Percentiles rank a stretch among this genome's conserved stretches.
Conservation (phyloP, 805 yeast species). For the Sungouiella blattae region DNA sequence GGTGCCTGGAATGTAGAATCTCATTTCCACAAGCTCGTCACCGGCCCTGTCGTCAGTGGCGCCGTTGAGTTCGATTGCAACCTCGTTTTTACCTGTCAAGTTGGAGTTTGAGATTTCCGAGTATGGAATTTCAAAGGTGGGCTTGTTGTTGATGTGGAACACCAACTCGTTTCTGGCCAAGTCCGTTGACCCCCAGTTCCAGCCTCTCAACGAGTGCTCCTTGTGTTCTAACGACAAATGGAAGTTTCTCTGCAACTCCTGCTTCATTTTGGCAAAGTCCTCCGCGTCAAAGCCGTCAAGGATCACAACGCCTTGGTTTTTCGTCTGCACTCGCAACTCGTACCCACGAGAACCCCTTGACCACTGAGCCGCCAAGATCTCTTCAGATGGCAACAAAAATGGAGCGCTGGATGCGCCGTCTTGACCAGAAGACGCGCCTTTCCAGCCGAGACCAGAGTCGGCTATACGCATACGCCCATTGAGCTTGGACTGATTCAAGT, state of each 20-base stretch:
- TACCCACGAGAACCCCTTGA: constrained; percentile 90
- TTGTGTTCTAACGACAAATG: constrained; percentile 67
- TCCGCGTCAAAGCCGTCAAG: constrained; percentile 90
- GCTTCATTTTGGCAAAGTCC: constrained; percentile 77
- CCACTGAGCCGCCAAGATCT: constrained; percentile 80
- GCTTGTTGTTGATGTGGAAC: constrained; percentile 81
- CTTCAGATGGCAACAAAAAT: constrained; percentile 84
- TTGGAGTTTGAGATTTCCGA: constrained; percentile 76
- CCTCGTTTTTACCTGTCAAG: constrained; percentile 88
- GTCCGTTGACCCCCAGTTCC: constrained; percentile 98
- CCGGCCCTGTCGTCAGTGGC: constrained; percentile 69
- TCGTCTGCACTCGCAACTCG: constrained; percentile 85
- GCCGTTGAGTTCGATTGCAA: constrained; percentile 78
- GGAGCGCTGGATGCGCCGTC: constrained; percentile 52
- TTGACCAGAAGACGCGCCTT: constrained; percentile 47
- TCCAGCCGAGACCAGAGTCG: constrained; percentile 98
- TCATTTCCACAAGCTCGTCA: constrained; percentile 92
- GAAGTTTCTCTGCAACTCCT: constrained; percentile 77
- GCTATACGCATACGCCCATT: constrained; percentile 93
- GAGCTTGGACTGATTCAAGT: constrained; percentile 77
- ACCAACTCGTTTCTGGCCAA: constrained; percentile 88
- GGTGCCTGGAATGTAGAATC: constrained; percentile 90
- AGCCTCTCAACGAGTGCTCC: constrained; percentile 94
- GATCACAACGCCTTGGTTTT: constrained; percentile 77
- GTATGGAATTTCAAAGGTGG: constrained; percentile 90